Base-by-base conservation (phyloP, 805 yeast genomes). In the Hanseniaspora guilliermondii region DNA sequence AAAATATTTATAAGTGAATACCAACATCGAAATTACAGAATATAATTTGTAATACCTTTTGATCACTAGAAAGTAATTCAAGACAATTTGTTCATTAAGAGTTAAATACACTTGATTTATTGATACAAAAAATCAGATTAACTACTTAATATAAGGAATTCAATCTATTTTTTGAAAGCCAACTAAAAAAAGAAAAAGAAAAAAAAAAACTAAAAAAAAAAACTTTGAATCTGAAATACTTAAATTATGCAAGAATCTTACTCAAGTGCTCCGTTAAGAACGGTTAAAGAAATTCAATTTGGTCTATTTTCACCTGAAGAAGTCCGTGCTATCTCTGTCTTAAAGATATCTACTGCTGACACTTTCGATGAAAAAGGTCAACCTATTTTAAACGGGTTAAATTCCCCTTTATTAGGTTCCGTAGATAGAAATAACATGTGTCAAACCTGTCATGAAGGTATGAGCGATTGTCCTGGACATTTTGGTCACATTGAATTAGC, bases 401-500 rank as follows among this genome's bases (percentile, higher is more conserved):
- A 89, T 67, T 98, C 94, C 69, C 97, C 98, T 57, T 82, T 97
- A 63, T 76, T 93, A 58, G 99, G 99, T 49, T 85, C 97, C 4
- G 89, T 93, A 62, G 99, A 93, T 70, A 83, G 98, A 69, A 91
- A 89, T 68, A 86, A 85, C 76, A 87, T 87, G 73, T 93, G 99
- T 76, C 97, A 91, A 75, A 93, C 99, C 24, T 93, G 99, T 76
- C 95, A 96, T 64, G 99, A 93, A 70, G 96, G 91, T 63, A 93
- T 93, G 97, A 87, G 91, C 57, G 97, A 93, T 68, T 93, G 99
- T 71, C 97, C 97, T 0, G 99, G 99, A 57, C 99, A 93, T 73
- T 93, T 93, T 71, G 99, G 99, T 61, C 99, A 93, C 66, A 93
- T 93, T 58, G 99, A 93, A 68, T 76, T 93, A 60, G 97, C 98